Conservation (phyloP, 805 yeast genomes). For the Yamadazyma tumulicola region DNA sequence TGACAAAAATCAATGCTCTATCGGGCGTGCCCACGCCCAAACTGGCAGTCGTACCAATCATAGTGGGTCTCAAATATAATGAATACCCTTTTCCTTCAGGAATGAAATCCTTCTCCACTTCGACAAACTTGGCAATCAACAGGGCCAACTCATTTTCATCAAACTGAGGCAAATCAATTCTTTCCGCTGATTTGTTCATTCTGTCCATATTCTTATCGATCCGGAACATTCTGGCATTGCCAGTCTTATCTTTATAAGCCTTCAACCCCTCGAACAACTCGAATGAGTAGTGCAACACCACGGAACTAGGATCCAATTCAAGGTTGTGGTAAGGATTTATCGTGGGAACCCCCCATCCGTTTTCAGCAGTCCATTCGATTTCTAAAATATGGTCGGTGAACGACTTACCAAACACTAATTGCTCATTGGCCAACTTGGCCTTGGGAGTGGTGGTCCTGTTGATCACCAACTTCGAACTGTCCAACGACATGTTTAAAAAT, state of each 20-base stretch:
- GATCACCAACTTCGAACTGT: slow-evolving; percentile 35
- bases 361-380: slow-evolving; percentile 70
- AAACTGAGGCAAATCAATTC: slow-evolving; percentile 87
- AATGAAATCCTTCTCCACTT: slow-evolving; percentile 71
- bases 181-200: slow-evolving; percentile 82
- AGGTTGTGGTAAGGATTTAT: slow-evolving; percentile 82
- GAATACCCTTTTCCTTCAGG: slow-evolving; percentile 89
- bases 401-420: slow-evolving; percentile 41
- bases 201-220: slow-evolving; percentile 89
- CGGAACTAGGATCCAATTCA: slow-evolving; percentile 77
- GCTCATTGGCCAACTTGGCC: slow-evolving; percentile 33
- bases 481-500: slow-evolving; percentile 20
- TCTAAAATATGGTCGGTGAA: slow-evolving; percentile 91
- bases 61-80: slow-evolving; percentile 87
- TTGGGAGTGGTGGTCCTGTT: slow-evolving; percentile 36
- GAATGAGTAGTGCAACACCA: slow-evolving; percentile 92
- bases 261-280: slow-evolving; percentile 95
- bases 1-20: slow-evolving; percentile 78
- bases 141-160: slow-evolving; percentile 74
- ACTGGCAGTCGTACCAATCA: slow-evolving; percentile 88
- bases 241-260: slow-evolving; percentile 69
- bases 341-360: slow-evolving; percentile 88
- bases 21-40: slow-evolving; percentile 85
- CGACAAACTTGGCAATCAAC: slow-evolving; percentile 71
- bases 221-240: slow-evolving; percentile 78